phyloP scores from a whole-genome alignment of 2,329 filamentous ascomycete genomes.

The Aspergillus texensis region DNA sequence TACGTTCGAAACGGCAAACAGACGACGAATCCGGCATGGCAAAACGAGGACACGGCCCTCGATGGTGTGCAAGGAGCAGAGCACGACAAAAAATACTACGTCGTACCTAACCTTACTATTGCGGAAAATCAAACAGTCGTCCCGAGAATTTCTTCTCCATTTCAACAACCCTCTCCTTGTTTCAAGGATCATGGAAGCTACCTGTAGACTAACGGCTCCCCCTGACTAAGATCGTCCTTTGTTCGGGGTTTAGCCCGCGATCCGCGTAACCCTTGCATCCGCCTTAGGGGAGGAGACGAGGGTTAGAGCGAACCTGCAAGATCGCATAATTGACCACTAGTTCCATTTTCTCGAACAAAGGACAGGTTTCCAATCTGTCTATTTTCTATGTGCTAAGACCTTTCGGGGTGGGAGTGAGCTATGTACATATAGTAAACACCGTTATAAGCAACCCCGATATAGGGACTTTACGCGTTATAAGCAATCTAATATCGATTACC shows the following conservation, averaged over 20 bases:
- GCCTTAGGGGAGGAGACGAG: slow-evolving; percentile 8
- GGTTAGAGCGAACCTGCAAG: slow-evolving; percentile 2
- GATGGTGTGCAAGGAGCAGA: neutral
- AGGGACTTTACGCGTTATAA: no score
- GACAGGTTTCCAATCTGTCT: slow-evolving; percentile 17
- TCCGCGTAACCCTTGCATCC: slow-evolving; percentile 24
- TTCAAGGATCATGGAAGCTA: neutral
- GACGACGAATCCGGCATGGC: neutral
- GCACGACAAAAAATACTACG: neutral
- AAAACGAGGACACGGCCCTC: neutral
- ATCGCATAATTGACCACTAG: slow-evolving; percentile 17
- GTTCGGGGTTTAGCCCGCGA: slow-evolving; percentile 12
- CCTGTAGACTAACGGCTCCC: slow-evolving; percentile 1
- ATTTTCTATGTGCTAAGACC: slow-evolving; percentile 15
- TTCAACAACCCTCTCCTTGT: neutral
- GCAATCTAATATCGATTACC: no score
- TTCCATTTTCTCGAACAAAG: slow-evolving; percentile 16
- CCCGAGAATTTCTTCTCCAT: neutral
- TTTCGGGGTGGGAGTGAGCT: neutral
- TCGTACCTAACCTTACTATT: neutral
- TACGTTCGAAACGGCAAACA: neutral
- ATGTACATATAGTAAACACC: neutral
- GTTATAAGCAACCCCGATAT: no score
- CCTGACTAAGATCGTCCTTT: slow-evolving; percentile 12
- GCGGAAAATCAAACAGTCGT: neutral